These are phyloP conservation scores for Hypoxylon perforatum DNA, from an alignment of 495 filamentous ascomycete genomes.

Conservation along the genomic window DNA sequence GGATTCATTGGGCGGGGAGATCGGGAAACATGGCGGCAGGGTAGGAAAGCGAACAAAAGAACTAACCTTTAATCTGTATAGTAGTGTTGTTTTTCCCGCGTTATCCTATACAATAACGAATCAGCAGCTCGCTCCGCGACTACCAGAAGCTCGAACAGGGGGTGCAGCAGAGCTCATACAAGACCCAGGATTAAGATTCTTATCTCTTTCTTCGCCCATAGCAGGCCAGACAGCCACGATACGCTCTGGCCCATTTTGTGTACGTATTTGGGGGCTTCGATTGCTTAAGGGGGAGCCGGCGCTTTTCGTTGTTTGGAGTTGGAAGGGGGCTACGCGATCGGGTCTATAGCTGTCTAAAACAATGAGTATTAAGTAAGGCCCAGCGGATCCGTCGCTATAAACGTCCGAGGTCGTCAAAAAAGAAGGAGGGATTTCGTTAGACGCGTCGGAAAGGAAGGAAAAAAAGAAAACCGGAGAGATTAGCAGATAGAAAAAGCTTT, in stretches of 20 bases:
- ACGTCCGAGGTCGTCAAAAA: conserved; percentile 13
- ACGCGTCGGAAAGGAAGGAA: conserved; percentile 24
- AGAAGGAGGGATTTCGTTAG: conserved; percentile 14
- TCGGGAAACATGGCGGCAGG: background rate
- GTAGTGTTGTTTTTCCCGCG: conserved; percentile 95
- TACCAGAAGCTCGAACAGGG: conserved; percentile 31
- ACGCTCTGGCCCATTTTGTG: conserved; percentile 81
- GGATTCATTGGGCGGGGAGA: background rate
- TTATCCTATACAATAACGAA: conserved; percentile 76
- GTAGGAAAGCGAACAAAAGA: background rate
- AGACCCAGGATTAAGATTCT: conserved; percentile 95
- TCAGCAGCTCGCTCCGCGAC: conserved; percentile 26
- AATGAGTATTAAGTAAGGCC: conserved; percentile 17
- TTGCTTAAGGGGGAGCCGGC: conserved; percentile 6
- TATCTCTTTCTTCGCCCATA: conserved; percentile 97
- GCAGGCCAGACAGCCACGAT: conserved; percentile 76
- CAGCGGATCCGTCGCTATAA: too few species aligned
- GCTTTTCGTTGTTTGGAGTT: conserved; percentile 1
- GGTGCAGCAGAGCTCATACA: conserved; percentile 64
- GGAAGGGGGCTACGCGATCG: conserved; percentile 32
- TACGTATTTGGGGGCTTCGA: conserved; percentile 22
- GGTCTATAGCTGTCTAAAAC: conserved; percentile 19
- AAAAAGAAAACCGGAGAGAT: too few species aligned
- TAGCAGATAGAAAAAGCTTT: conserved; percentile 14
- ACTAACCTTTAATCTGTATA: conserved; percentile 93